These are phyloP conservation scores for Calonectria henricotiae DNA, from an alignment of 2,329 filamentous ascomycete species.

Conservation along the genomic window DNA sequence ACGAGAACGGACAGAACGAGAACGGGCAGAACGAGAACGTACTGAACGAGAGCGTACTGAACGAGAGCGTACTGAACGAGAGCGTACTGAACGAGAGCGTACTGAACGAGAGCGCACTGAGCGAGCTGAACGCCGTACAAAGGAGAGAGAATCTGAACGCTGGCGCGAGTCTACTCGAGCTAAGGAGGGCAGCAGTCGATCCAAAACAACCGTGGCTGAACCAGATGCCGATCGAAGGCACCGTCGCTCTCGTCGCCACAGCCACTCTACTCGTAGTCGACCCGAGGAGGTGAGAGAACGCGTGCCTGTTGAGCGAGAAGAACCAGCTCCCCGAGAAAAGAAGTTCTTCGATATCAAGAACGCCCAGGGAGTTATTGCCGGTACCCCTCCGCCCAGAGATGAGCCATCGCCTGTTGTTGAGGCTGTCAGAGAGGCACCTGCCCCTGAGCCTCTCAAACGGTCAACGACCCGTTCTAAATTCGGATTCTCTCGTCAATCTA, in stretches of 20 bases:
- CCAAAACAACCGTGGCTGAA: slow-evolving; percentile 49
- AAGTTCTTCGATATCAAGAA: slow-evolving; percentile 63
- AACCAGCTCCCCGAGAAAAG: slow-evolving; percentile 54
- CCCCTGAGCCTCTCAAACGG: slow-evolving; percentile 55
- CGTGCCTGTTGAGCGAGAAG: slow-evolving; percentile 49
- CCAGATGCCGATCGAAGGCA: slow-evolving; percentile 52
- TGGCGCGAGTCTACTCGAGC: slow-evolving; percentile 41
- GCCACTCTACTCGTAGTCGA: slow-evolving; percentile 58
- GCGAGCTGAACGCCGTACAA: slow-evolving; percentile 49
- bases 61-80: not conserved
- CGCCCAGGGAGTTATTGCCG: slow-evolving; percentile 56
- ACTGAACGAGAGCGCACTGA: slow-evolving; percentile 27
- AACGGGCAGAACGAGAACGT: slow-evolving; percentile 55
- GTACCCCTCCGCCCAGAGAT: slow-evolving; percentile 48
- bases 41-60: slow-evolving; percentile 58
- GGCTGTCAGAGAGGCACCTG: slow-evolving; percentile 46
- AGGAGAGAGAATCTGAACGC: slow-evolving; percentile 49
- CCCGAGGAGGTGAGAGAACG: slow-evolving; percentile 54
- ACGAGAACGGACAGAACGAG: slow-evolving; percentile 58
- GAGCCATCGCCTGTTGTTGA: slow-evolving; percentile 44
- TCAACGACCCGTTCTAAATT: slow-evolving; percentile 44
- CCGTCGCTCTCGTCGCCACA: slow-evolving; percentile 63
- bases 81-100: slow-evolving; percentile 55
- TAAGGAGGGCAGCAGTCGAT: slow-evolving; percentile 43
- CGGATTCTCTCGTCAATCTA: slow-evolving; percentile 40